Conservation (phyloP, 2,329 filamentous ascomycete species). For the Penicillium frequentans region DNA sequence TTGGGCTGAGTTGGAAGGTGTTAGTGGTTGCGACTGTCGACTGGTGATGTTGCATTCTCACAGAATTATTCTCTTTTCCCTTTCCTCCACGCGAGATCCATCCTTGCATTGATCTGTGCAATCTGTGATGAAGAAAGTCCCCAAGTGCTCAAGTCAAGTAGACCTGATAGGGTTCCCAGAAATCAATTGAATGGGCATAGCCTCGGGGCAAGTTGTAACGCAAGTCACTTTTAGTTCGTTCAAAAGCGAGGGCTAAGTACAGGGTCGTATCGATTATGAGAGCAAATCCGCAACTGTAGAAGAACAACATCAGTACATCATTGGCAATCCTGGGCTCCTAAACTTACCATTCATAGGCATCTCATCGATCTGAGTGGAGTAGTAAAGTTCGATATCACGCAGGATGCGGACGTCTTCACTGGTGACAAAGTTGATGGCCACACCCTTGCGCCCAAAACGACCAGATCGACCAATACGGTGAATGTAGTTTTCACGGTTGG, state of each 20-base stretch:
- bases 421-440: conserved; percentile 99
- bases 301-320: conserved; percentile 11
- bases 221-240: conserved; percentile 7
- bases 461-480: conserved; percentile 99
- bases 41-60: conserved; percentile 13
- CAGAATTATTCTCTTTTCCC: conserved; percentile 27
- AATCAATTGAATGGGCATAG: background rate
- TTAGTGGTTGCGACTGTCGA: conserved; percentile 9
- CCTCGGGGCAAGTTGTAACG: background rate
- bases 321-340: conserved; percentile 27
- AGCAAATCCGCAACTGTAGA: conserved; percentile 37
- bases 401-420: conserved; percentile 99
- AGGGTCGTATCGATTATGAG: conserved; percentile 26
- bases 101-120: conserved; percentile 8
- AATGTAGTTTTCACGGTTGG: conserved; percentile 99
- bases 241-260: conserved; percentile 4
- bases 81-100: conserved; percentile 38
- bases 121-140: background rate
- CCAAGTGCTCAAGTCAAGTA: background rate
- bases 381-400: conserved; percentile 99
- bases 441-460: conserved; percentile 99
- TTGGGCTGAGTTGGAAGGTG: conserved; percentile 5
- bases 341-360: conserved; percentile 93
- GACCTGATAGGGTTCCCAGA: background rate
- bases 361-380: conserved; percentile 99